These are phyloP conservation scores for Diplotaxis tenuifolia DNA, from an alignment of 345 rosid genomes.

Conservation along the genomic window DNA sequence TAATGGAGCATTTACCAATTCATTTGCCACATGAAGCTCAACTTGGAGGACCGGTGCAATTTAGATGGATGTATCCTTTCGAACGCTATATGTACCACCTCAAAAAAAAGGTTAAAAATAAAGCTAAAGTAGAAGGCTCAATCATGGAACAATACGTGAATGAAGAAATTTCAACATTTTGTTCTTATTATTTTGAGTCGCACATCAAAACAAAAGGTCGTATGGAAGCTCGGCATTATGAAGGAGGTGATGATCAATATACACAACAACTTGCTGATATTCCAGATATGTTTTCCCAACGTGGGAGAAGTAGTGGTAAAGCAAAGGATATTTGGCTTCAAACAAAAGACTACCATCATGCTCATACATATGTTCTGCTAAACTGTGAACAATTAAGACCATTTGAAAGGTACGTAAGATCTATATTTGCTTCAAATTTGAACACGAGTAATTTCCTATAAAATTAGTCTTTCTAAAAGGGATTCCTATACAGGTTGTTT, in stretches of 20 bases:
- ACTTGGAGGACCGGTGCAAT: background rate
- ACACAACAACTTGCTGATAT: background rate
- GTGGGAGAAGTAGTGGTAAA: background rate
- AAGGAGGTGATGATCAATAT: background rate
- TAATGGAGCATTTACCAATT: background rate
- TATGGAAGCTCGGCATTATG: background rate
- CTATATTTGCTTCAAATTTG: no score
- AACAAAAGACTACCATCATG: no score
- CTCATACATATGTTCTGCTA: no score
- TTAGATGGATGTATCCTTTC: background rate
- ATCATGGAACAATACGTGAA: background rate
- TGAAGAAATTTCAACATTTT: slow-evolving; percentile 1
- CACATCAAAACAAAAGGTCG: background rate
- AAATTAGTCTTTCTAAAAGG: no score
- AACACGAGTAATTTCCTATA: background rate
- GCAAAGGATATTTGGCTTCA: no score
- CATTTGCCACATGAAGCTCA: background rate
- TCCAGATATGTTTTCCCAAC: background rate
- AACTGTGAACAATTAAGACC: no score
- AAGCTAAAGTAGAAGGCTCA: background rate
- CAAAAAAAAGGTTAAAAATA: background rate
- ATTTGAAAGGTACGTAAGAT: no score
- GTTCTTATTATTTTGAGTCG: background rate
- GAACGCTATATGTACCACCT: background rate
- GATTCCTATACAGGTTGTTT: no score